Evolutionary conservation across 208 protist genomes (phyloP).

Genomic region (Leishmania tropica): DNA sequence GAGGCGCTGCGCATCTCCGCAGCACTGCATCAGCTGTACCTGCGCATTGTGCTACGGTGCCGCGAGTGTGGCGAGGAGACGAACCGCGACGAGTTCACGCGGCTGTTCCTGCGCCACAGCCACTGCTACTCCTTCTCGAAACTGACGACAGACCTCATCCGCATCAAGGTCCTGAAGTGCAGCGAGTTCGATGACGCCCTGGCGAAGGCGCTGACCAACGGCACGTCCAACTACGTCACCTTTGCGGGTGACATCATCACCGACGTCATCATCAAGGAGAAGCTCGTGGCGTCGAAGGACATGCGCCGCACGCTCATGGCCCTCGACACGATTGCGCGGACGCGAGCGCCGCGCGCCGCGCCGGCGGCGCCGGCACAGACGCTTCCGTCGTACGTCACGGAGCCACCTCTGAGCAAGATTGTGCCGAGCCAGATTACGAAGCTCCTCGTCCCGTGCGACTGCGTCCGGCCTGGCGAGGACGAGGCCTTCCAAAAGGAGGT

Average conservation of each 20-base stretch:
- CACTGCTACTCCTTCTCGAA: conserved; percentile 67
- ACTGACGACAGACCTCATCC: conserved; percentile 78
- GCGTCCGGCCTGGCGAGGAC: conserved; percentile 45
- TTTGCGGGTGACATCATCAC: conserved; percentile 83
- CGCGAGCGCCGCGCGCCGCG: conserved; percentile 31
- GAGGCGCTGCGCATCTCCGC: conserved; percentile 45
- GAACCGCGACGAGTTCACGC: conserved; percentile 79
- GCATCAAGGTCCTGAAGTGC: conserved; percentile 88
- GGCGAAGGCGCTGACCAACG: conserved; percentile 54
- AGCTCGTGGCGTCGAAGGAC: conserved; percentile 58
- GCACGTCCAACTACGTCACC: conserved; percentile 44
- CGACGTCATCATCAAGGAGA: conserved; percentile 82
- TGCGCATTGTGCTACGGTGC: conserved; percentile 80
- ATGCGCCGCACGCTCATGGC: conserved; percentile 71
- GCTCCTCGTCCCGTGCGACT: conserved; percentile 59
- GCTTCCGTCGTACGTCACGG: conserved; percentile 42
- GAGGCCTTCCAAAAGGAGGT: conserved; percentile 53
- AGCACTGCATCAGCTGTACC: conserved; percentile 84
- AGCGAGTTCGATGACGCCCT: conserved; percentile 88
- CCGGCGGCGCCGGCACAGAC: conserved; percentile 26
- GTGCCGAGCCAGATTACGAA: conserved; percentile 44
- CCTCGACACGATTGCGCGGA: conserved; percentile 69
- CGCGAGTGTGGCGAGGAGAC: conserved; percentile 64
- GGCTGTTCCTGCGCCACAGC: conserved; percentile 70
- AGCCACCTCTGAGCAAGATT: conserved; percentile 57